These are phyloP conservation scores for Huntiella bhutanensis DNA, from an alignment of 2,329 filamentous ascomycete genomes.

Conservation along the genomic window DNA sequence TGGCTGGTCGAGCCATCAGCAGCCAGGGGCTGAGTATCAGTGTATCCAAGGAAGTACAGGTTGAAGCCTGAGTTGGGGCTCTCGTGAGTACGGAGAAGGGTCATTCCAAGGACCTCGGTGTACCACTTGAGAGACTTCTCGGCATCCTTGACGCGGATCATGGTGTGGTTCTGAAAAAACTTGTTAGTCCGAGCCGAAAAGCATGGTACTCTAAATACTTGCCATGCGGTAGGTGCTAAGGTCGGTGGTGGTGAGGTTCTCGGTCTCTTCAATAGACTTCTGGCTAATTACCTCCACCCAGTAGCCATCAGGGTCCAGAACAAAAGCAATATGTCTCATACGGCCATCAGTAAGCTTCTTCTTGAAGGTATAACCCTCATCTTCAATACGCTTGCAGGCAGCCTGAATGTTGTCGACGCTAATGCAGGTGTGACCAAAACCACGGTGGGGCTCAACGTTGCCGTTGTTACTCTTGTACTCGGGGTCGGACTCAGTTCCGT, in stretches of 20 bases:
- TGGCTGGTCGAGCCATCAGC: conserved; percentile 37
- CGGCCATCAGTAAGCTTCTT: conserved; percentile 82
- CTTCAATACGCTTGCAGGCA: conserved; percentile 74
- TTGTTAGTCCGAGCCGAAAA: background rate
- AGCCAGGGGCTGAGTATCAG: conserved; percentile 32
- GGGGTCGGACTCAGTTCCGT: conserved; percentile 74
- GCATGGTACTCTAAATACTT: conserved; percentile 9
- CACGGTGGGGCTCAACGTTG: conserved; percentile 71
- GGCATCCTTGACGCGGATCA: conserved; percentile 80
- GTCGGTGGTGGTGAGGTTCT: conserved; percentile 54
- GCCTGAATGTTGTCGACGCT: conserved; percentile 70
- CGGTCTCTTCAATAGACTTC: conserved; percentile 52
- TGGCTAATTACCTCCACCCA: conserved; percentile 72
- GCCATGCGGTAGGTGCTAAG: conserved; percentile 54
- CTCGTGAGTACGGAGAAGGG: conserved; percentile 53
- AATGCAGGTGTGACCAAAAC: conserved; percentile 76
- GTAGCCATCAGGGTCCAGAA: conserved; percentile 69
- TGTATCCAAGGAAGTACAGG: conserved; percentile 82
- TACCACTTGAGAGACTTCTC: conserved; percentile 62
- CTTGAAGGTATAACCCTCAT: conserved; percentile 83
- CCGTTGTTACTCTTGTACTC: conserved; percentile 70
- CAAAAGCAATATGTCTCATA: conserved; percentile 81
- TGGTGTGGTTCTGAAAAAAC: conserved; percentile 54
- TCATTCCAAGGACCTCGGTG: conserved; percentile 79
- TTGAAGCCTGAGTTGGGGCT: conserved; percentile 58